Evolutionary conservation across 768 basidiomycete genomes (phyloP), one percentile per base, ranked within the genome.

Genomic region (Suillus alpinus): DNA sequence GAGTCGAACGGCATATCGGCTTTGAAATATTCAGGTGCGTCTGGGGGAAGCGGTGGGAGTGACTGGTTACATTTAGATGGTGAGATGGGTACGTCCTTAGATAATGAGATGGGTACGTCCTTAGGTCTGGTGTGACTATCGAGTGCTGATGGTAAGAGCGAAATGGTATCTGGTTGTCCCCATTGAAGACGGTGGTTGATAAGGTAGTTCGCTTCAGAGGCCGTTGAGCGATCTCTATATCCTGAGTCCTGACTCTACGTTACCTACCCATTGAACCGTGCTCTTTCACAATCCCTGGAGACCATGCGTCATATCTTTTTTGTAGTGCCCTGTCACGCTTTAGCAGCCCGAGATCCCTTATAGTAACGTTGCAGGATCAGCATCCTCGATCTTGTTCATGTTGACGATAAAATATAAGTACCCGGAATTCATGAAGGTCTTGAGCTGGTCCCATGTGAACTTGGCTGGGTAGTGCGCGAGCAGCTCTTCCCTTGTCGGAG

Each of bases 341-440:
- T 56, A 94, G 78, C 40, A 92, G 78, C 2, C 90, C 91, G 49
- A 95, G 83, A 68, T 94, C 91, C 43, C 92, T 93, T 61, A 2
- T n/a, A 34, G 16, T 23, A 8, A 49, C 12, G 1, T 51, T 20
- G 20, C n/a, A 36, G 6, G 14, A 34, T 53, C 51, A 34, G 62
- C 6, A 18, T 36, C 12, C 18, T 9, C 18, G 2, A 43, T 39
- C 57, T 6, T 23, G 6, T 52, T 36, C 34, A 31, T 14, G 23
- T 20, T 32, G 20, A 57, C 20, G 20, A 39, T 26, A 8, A 23
- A 55, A 68, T 78, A 46, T 70, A 26, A 46, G 23, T 26, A 89
- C 89, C 91, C 91, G 59, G 91, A 89, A 68, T 87, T 89, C 53
- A 93, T 79, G 63, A 93, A 92, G 4, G 84, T 81, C 75, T 86